Percentiles rank a stretch among this genome's conserved stretches.
Evolutionary conservation across 495 filamentous ascomycete species (phyloP).

Genomic region (Xylaria venustula): DNA sequence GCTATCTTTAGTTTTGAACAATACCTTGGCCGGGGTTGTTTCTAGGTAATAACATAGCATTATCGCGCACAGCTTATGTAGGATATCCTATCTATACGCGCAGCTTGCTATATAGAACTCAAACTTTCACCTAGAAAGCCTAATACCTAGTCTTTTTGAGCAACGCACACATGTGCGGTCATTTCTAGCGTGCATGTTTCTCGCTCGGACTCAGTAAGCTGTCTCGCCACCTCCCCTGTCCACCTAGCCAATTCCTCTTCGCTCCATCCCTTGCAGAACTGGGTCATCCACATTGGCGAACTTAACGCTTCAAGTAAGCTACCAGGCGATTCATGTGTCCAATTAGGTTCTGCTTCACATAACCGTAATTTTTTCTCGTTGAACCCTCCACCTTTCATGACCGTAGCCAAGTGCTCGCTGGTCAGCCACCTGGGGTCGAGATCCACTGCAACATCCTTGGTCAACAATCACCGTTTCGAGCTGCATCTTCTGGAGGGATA

Average conservation of each 20-base stretch:
- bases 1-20: neutral
- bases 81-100: neutral
- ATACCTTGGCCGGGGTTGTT: neutral
- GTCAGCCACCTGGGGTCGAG: constrained; percentile 20
- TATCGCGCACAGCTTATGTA: neutral
- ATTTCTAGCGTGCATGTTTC: constrained; percentile 49
- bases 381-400: constrained; percentile 20
- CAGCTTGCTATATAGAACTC: neutral
- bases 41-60: neutral
- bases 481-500: too few species aligned
- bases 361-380: constrained; percentile 7
- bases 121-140: too few species aligned
- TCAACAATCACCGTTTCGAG: too few species aligned
- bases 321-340: constrained; percentile 14
- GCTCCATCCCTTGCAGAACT: constrained; percentile 27
- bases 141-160: constrained; percentile 8
- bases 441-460: neutral
- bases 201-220: constrained; percentile 39
- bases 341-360: constrained; percentile 16
- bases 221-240: constrained; percentile 28
- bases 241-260: constrained; percentile 27
- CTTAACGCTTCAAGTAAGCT: constrained; percentile 12
- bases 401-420: constrained; percentile 18
- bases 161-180: constrained; percentile 50
- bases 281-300: constrained; percentile 26